Percentiles rank a stretch among this genome's conserved stretches.
These are phyloP conservation scores for Capsicum chinense DNA, from an alignment of 257 asterid species.

Conservation along the genomic window DNA sequence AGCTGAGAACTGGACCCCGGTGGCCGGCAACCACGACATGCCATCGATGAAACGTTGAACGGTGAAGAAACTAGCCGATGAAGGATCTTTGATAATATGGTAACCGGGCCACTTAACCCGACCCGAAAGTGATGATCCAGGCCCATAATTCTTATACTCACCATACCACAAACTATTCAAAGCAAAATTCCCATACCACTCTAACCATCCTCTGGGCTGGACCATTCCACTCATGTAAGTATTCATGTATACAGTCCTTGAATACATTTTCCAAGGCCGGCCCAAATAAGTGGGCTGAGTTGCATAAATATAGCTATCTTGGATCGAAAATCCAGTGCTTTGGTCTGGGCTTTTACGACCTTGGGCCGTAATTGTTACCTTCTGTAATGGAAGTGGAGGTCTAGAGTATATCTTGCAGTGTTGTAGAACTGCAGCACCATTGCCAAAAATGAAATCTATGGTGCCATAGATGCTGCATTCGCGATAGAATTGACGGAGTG, in stretches of 20 bases:
- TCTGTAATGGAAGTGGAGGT: slow-evolving; percentile 74
- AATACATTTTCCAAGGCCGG: slow-evolving; percentile 83
- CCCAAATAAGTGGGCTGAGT: slow-evolving; percentile 80
- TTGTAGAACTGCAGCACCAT: slow-evolving; percentile 93
- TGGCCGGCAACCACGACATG: slow-evolving; percentile 84
- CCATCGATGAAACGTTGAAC: slow-evolving; percentile 80
- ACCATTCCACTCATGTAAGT: slow-evolving; percentile 84
- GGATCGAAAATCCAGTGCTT: slow-evolving; percentile 83
- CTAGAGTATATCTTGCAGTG: slow-evolving; percentile 78
- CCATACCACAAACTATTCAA: slow-evolving; percentile 84
- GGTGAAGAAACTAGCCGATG: slow-evolving; percentile 69
- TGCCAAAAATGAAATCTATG: slow-evolving; percentile 95
- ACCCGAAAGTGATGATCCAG: slow-evolving; percentile 67
- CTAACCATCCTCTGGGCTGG: slow-evolving; percentile 95
- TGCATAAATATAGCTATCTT: slow-evolving; percentile 72
- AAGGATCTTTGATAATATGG: slow-evolving; percentile 64
- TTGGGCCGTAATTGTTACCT: slow-evolving; percentile 93
- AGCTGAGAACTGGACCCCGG: slow-evolving; percentile 71
- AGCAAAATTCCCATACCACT: slow-evolving; percentile 84
- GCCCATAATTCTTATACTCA: slow-evolving; percentile 92
- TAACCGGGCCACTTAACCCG: slow-evolving; percentile 85
- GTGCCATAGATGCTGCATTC: slow-evolving; percentile 92
- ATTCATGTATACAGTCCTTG: slow-evolving; percentile 76
- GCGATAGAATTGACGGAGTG: slow-evolving; percentile 95
- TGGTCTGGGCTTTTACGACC: slow-evolving; percentile 91